Evolutionary conservation across 73 alveolate genomes (phyloP), one percentile per base, ranked within the genome.

Genomic region (Paramecium octaurelia): DNA sequence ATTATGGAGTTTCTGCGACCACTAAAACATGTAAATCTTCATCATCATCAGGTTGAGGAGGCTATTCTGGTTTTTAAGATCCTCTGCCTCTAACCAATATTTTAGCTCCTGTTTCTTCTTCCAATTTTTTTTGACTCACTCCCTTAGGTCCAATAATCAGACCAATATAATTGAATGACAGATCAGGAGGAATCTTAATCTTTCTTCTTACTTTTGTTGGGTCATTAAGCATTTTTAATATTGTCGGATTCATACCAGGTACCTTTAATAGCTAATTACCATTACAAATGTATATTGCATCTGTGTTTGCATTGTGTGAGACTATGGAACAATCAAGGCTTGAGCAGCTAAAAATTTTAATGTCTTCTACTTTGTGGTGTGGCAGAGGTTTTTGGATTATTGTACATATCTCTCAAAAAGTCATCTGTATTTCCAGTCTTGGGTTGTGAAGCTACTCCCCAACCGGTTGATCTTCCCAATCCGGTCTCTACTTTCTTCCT

Each of bases 111-210:
- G 98, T 93, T 85, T 97, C 98, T 69, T 95, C 99, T 83, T 98
- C 99, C 42, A 98, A 94, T 59, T 98, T 87, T 93, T 98, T 98
- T 93, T 98, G 95, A 80, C 96, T 95, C 77, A 97, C 97, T 8
- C 99, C 99, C 92, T 93, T 97, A 10, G 99, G 99, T 6, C 99
- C 99, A 54, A 98, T 98, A 40, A 98, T 94, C 43, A 98, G 93
- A n/a, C 99, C 99, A 35, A 98, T 97, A 92, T 97, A 98, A 90
- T 98, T 98, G 57, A 98, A 97, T 48, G 99, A 98, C 44, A 96
- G 91, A 69, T 96, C 96, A 88, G 97, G 95, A 18, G 99, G 99
- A 21, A 98, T 89, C 92, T 94, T 95, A 38, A 98, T 94, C 93
- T 98, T 98, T 92, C 97, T 95, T 90, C 95, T 97, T 57, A 94